These are phyloP conservation scores for Arthroderma sp. DNA, from an alignment of 2,329 filamentous ascomycete genomes.

Conservation along the genomic window DNA sequence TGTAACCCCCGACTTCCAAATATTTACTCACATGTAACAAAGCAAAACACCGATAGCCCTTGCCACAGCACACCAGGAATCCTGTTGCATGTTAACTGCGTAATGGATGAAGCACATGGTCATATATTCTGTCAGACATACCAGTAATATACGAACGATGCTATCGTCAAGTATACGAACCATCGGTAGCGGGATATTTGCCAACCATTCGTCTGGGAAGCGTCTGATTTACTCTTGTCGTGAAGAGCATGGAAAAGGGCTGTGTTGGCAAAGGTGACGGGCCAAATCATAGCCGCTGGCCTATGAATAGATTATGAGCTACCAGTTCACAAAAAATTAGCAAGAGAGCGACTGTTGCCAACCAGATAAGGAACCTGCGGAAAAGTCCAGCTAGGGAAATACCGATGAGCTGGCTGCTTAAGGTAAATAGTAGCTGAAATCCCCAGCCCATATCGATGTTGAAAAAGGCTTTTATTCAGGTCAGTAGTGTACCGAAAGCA, in stretches of 20 bases:
- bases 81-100: too few relatives aligned
- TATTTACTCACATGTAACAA: conserved; percentile 46
- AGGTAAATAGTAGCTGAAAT: conserved; percentile 53
- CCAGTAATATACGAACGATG: conserved; percentile 53
- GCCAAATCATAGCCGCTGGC: conserved; percentile 59
- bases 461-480: background rate
- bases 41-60: conserved; percentile 56
- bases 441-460: conserved; percentile 23
- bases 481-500: too few relatives aligned
- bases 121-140: conserved; percentile 13
- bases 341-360: conserved; percentile 7
- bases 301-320: background rate
- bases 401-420: conserved; percentile 56
- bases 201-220: conserved; percentile 48
- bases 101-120: too few relatives aligned
- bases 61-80: conserved; percentile 55
- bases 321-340: too few relatives aligned
- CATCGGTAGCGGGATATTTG: conserved; percentile 52
- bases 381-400: conserved; percentile 58
- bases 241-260: conserved; percentile 62
- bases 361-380: conserved; percentile 44
- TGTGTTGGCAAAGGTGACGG: conserved; percentile 50
- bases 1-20: too few relatives aligned
- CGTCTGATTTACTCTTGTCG: conserved; percentile 44
- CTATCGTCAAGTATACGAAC: conserved; percentile 46